phyloP scores from a whole-genome alignment of 257 asterid genomes.

The Lantana camara region DNA sequence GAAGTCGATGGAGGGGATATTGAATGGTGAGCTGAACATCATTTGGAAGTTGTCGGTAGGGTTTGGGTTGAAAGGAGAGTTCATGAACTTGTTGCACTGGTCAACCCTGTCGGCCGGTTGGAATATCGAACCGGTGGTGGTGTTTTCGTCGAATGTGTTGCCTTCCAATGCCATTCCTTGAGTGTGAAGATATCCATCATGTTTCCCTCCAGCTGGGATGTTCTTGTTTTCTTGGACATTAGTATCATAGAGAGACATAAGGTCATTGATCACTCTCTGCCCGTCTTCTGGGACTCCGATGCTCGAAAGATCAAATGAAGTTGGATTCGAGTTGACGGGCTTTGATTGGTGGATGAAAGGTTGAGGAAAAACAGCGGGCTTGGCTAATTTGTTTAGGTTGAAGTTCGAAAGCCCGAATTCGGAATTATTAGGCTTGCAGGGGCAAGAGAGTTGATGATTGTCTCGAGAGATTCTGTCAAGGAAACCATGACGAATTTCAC shows the following conservation, averaged over 20 bases:
- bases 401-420: conserved; percentile 49
- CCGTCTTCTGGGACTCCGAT: conserved; percentile 83
- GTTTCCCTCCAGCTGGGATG: conserved; percentile 31
- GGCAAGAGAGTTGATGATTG: conserved; percentile 74
- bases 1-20: conserved; percentile 42
- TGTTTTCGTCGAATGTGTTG: conserved; percentile 36
- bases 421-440: conserved; percentile 36
- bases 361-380: conserved; percentile 51
- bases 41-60: conserved; percentile 47
- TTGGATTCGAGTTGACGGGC: conserved; percentile 24
- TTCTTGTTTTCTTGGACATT: conserved; percentile 49
- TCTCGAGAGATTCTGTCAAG: conserved; percentile 60
- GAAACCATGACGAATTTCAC: conserved; percentile 60
- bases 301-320: conserved; percentile 58
- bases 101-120: conserved; percentile 39
- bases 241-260: conserved; percentile 64
- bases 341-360: conserved; percentile 35
- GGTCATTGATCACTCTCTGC: conserved; percentile 65
- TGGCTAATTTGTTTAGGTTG: conserved; percentile 35
- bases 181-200: conserved; percentile 36
- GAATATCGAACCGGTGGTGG: conserved; percentile 32
- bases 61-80: conserved; percentile 44
- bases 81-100: conserved; percentile 45
- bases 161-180: conserved; percentile 47
- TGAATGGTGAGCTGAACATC: conserved; percentile 62